These are phyloP conservation scores for Solanum chaucha DNA, from an alignment of 257 asterid genomes.

Conservation along the genomic window DNA sequence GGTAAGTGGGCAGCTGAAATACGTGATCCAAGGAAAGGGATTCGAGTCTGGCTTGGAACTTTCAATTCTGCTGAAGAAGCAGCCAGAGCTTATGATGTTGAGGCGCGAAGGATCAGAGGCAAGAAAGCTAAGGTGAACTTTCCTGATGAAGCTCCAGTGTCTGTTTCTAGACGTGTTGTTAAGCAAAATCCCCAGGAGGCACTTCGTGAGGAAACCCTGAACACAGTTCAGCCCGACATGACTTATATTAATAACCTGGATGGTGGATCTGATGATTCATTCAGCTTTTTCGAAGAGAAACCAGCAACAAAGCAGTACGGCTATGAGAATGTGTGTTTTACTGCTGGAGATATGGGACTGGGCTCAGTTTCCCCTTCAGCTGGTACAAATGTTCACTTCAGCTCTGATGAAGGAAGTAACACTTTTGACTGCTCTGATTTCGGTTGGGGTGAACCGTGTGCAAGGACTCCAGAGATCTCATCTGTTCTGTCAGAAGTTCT, in stretches of 20 bases:
- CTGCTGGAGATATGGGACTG: slow-evolving; percentile 26
- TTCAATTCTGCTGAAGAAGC: slow-evolving; percentile 98
- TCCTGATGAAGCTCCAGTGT: slow-evolving; percentile 45
- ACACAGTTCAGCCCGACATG: neutral
- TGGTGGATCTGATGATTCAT: slow-evolving; percentile 20
- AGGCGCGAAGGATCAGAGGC: slow-evolving; percentile 92
- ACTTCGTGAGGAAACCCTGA: slow-evolving; percentile 6
- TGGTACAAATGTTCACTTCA: slow-evolving; percentile 38
- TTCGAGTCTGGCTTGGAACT: slow-evolving; percentile 98
- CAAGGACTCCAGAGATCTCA: slow-evolving; percentile 66
- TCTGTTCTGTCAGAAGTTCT: slow-evolving; percentile 46
- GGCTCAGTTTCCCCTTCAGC: slow-evolving; percentile 34
- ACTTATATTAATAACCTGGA: neutral
- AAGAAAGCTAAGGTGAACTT: slow-evolving; percentile 90
- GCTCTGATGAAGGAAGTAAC: slow-evolving; percentile 77
- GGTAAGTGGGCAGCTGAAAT: slow-evolving; percentile 99
- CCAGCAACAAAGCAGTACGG: slow-evolving; percentile 39
- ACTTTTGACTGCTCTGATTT: slow-evolving; percentile 76
- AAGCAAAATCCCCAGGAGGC: slow-evolving; percentile 22
- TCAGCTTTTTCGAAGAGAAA: slow-evolving; percentile 48
- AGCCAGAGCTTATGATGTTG: slow-evolving; percentile 89
- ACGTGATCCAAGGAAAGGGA: slow-evolving; percentile 95
- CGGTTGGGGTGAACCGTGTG: slow-evolving; percentile 59
- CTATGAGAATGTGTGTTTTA: slow-evolving; percentile 14
- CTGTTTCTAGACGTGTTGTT: slow-evolving; percentile 32